phyloP scores from a whole-genome alignment of 805 yeast genomes.

The Yarrowia porcina region DNA sequence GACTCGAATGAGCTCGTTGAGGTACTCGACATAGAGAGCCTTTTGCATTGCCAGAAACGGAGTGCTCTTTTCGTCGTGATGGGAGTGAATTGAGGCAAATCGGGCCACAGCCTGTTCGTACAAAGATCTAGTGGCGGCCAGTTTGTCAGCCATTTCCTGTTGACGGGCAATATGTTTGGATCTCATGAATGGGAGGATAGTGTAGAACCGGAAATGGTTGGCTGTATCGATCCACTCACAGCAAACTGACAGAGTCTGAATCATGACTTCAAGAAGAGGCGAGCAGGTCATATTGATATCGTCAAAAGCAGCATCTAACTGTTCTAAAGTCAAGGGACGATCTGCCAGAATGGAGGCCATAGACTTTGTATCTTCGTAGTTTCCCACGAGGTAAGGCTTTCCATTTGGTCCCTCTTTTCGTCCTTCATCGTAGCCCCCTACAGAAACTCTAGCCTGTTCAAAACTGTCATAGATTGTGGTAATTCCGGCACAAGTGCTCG shows the following conservation, averaged over 20 bases:
- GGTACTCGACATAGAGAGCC: constrained; percentile 3
- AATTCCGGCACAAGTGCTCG: constrained; percentile 3
- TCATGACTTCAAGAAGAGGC: neutral
- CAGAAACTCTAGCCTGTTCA: neutral
- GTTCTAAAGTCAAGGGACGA: neutral
- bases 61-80: constrained; percentile 2
- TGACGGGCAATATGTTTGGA: neutral
- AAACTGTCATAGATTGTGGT: constrained; percentile 8
- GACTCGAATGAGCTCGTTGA: neutral
- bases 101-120: neutral
- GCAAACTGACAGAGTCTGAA: neutral
- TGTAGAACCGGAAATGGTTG: constrained; percentile 10
- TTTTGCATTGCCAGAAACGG: constrained; percentile 11
- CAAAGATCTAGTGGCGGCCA: neutral
- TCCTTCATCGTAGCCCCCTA: neutral
- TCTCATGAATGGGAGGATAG: neutral
- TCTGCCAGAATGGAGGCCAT: neutral
- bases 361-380: neutral
- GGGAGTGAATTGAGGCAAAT: neutral
- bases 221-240: constrained; percentile 9
- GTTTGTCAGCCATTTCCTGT: neutral
- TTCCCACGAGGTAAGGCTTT: neutral
- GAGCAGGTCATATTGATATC: neutral
- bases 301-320: neutral
- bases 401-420: neutral